Conservation (phyloP, 1,284 basidiomycete genomes). For the Cutaneotrichosporon cavernicola region DNA sequence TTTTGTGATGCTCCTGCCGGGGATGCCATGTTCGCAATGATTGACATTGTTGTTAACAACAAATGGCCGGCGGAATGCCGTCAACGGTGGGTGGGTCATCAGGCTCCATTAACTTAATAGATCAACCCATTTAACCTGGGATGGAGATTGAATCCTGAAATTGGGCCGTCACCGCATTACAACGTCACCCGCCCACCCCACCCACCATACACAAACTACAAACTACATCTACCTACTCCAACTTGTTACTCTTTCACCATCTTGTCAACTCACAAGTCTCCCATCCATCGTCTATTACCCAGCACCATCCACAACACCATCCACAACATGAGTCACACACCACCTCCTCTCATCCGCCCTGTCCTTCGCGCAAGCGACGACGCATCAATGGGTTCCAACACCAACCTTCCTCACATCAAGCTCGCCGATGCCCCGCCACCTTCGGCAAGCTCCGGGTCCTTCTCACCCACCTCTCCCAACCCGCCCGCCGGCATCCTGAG, state of each 20-base stretch:
- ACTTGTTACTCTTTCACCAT: background rate
- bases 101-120: background rate
- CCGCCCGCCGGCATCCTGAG: background rate
- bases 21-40: background rate
- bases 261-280: background rate
- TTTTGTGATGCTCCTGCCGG: background rate
- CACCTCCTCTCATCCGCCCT: slow-evolving; percentile 1
- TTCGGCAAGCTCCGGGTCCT: background rate
- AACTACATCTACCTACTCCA: background rate
- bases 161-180: too few relatives aligned
- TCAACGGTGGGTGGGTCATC: too few relatives aligned
- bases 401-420: slow-evolving; percentile 6
- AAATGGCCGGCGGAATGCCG: background rate
- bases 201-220: too few relatives aligned
- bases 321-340: background rate
- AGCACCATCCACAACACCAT: background rate
- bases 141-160: too few relatives aligned
- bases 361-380: background rate
- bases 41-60: background rate
- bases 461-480: background rate
- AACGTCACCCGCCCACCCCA: too few relatives aligned
- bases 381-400: background rate
- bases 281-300: background rate
- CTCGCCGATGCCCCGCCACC: slow-evolving; percentile 5
- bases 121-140: background rate